Evolutionary conservation across 805 yeast genomes (phyloP), one percentile per base, ranked within the genome.

Genomic region (Candida quercuum): DNA sequence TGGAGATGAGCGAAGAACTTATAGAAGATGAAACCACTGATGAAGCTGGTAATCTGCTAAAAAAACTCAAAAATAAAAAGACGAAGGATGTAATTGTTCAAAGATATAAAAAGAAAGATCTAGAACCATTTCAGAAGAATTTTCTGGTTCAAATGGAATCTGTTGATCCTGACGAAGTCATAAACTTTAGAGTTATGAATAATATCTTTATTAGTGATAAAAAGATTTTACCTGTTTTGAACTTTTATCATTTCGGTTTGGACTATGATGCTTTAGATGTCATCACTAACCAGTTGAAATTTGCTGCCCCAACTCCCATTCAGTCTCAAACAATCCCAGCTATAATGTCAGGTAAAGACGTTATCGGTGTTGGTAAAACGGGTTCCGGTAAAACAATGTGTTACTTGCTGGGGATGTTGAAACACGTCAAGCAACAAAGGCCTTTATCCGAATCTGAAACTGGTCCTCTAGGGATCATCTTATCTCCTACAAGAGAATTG

Each of bases 351-450:
- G 98, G 98, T 1, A 61, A 83, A 33, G 98, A 93, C 61, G 76
- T 91, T 7, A 82, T 93, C 33, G 97, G 96, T 6, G 82, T 93
- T 16, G 98, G 99, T 0, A 87, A 88, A 46, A 93, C 99, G 0
- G 99, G 99, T 0, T 86, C 96, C 1, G 99, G 99, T 3, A 93
- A 93, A 56, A 93, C 99, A 0, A 69, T 91, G 48, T 84, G 96
- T 1, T 93, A 86, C 60, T 64, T 88, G 8, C 56, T 93, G 6
- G 97, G 99, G 0, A 60, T 93, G 62, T 66, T 91, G 36, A 69
- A 96, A 36, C 98, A 91, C 44, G 76, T 93, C 9, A 72, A 76
- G 40, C 89, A 86, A 32, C 95, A 87, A 51, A 62, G 74, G 3
- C 76, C 75, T 0, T 43, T 76, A 10, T 43, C 57, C 1, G 48